These are phyloP conservation scores for Diaporthe destruens DNA, from an alignment of 2,329 filamentous ascomycete species.

Conservation along the genomic window DNA sequence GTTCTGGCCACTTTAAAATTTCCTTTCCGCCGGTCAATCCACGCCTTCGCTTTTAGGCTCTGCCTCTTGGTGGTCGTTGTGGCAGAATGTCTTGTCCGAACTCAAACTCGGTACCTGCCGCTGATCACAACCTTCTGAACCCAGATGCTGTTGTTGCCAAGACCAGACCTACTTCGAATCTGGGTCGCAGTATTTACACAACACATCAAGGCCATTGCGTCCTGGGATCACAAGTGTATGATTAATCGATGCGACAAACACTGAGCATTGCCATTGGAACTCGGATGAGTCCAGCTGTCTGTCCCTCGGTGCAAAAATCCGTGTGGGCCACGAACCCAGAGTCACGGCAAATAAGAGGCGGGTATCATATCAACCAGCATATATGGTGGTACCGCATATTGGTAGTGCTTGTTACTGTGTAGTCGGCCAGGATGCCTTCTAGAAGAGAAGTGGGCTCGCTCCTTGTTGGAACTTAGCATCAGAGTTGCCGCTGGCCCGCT, in stretches of 20 bases:
- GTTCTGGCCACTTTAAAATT: slow-evolving; percentile 11
- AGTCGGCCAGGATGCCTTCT: too few relatives aligned
- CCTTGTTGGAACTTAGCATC: not conserved
- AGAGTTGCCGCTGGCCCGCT: too few relatives aligned
- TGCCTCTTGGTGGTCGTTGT: not conserved
- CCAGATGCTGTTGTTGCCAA: not conserved
- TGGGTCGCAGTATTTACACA: not conserved
- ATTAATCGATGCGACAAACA: not conserved
- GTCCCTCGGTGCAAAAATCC: not conserved
- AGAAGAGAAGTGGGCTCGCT: not conserved
- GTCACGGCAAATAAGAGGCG: not conserved
- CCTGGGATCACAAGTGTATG: not conserved
- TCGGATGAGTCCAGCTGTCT: not conserved
- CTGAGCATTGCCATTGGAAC: not conserved
- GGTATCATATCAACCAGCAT: too few relatives aligned
- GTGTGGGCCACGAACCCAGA: not conserved
- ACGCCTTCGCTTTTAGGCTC: not conserved
- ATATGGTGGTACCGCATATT: not conserved
- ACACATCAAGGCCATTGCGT: not conserved
- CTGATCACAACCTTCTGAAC: too few relatives aligned
- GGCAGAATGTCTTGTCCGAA: too few relatives aligned
- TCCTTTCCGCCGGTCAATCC: not conserved
- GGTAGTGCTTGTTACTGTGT: not conserved
- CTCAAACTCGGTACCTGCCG: too few relatives aligned
- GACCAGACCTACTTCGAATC: not conserved